phyloP scores from a whole-genome alignment of 805 yeast species.

The Huiozyma naganishii region DNA sequence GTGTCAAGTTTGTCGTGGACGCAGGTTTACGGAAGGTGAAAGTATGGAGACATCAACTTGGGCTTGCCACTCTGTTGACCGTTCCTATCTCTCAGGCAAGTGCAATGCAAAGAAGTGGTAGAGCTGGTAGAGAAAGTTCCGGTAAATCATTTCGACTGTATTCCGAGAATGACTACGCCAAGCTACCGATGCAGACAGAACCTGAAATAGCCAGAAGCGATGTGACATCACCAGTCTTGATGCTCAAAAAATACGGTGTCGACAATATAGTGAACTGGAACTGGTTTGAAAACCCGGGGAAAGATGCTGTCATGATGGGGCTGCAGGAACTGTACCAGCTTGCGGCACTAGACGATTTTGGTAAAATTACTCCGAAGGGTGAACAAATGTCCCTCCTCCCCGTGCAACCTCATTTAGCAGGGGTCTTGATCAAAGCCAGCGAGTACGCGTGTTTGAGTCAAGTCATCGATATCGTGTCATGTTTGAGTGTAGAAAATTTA shows the following conservation, averaged over 20 bases:
- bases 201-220: constrained; percentile 88
- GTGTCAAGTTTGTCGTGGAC: constrained; percentile 87
- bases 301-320: constrained; percentile 64
- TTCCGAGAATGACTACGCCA: constrained; percentile 56
- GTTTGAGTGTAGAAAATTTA: constrained; percentile 86
- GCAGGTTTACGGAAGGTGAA: constrained; percentile 88
- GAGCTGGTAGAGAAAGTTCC: constrained; percentile 96
- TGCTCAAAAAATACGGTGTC: constrained; percentile 74
- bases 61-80: constrained; percentile 83
- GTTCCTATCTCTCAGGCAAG: constrained; percentile 91
- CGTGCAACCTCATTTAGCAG: constrained; percentile 82
- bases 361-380: constrained; percentile 74
- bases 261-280: constrained; percentile 78
- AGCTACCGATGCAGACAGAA: constrained; percentile 70
- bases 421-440: constrained; percentile 66
- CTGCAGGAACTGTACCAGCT: constrained; percentile 67
- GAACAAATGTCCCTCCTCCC: constrained; percentile 80
- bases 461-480: constrained; percentile 82
- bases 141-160: constrained; percentile 86
- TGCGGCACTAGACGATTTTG: constrained; percentile 67
- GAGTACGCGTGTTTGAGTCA: constrained; percentile 44
- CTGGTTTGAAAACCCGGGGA: constrained; percentile 89
- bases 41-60: constrained; percentile 89
- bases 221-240: constrained; percentile 71
- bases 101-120: constrained; percentile 91